Conservation (phyloP, 345 rosid species). For the sweet orange (Citrus sinensis) region DNA sequence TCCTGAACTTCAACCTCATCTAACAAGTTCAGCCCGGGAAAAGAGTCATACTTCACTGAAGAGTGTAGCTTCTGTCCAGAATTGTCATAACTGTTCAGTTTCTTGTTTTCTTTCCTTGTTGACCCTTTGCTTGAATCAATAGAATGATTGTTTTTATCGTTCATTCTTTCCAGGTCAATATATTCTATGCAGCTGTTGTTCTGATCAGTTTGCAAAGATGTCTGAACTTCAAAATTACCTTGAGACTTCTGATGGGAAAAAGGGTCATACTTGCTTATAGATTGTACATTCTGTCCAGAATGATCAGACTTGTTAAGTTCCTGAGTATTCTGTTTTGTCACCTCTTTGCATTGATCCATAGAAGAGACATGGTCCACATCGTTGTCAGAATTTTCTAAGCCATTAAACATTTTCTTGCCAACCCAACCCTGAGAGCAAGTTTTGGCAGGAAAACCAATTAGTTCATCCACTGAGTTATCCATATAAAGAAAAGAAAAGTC, state of each 20-base stretch:
- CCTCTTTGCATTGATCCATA: slow-evolving; percentile 22
- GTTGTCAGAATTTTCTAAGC: slow-evolving; percentile 22
- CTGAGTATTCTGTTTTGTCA: slow-evolving; percentile 30
- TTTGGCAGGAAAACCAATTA: slow-evolving; percentile 20
- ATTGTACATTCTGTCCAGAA: slow-evolving; percentile 19
- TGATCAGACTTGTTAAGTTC: slow-evolving; percentile 32
- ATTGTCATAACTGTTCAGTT: slow-evolving; percentile 28
- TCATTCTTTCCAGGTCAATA: slow-evolving; percentile 38
- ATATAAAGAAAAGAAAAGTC: neutral
- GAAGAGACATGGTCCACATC: slow-evolving; percentile 23
- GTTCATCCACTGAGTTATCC: slow-evolving; percentile 4
- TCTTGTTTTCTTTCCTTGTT: slow-evolving; percentile 32
- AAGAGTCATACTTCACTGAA: slow-evolving; percentile 22
- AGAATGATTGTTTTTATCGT: slow-evolving; percentile 20
- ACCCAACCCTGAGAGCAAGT: slow-evolving; percentile 49
- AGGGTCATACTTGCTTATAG: slow-evolving; percentile 27
- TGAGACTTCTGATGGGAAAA: slow-evolving; percentile 27
- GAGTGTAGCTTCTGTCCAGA: slow-evolving; percentile 23
- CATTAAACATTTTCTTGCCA: slow-evolving; percentile 32
- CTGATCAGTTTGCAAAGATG: slow-evolving; percentile 33
- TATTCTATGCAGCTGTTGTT: slow-evolving; percentile 35
- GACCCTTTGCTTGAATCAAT: slow-evolving; percentile 20
- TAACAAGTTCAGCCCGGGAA: slow-evolving; percentile 25
- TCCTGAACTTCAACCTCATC: slow-evolving; percentile 29
- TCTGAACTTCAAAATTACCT: slow-evolving; percentile 27